Evolutionary conservation across 352 stramenopile species (phyloP).

Genomic region (Plasmopara halstedii): DNA sequence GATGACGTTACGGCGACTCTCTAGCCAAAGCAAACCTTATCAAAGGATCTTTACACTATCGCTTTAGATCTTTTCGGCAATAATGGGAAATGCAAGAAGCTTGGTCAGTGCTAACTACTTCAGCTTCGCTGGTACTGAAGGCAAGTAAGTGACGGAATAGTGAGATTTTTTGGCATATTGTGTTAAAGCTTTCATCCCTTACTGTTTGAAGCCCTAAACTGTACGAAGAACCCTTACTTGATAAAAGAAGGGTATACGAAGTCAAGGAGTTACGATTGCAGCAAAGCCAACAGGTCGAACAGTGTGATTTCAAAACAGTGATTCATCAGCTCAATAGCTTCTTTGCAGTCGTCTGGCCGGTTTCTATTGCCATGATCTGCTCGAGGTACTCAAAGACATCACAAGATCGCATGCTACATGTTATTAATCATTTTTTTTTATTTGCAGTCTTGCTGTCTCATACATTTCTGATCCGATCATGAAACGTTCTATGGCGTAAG

Average conservation of each 20-base stretch:
- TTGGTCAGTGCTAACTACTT: conserved; percentile 25
- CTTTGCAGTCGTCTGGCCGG: conserved; percentile 64
- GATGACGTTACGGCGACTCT: conserved; percentile 14
- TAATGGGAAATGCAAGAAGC: conserved; percentile 37
- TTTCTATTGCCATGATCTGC: conserved; percentile 63
- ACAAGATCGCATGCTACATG: not conserved
- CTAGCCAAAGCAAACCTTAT: not conserved
- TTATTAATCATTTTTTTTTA: not conserved
- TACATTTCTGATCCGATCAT: conserved; percentile 38
- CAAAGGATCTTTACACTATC: conserved; percentile 12
- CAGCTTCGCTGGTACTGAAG: conserved; percentile 17
- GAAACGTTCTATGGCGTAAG: conserved; percentile 50
- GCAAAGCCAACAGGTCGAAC: conserved; percentile 10
- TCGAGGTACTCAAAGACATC: conserved; percentile 28
- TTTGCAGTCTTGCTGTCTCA: conserved; percentile 39
- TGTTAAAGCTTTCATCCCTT: not conserved
- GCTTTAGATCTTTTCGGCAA: conserved; percentile 1
- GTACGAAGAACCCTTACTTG: conserved; percentile 54
- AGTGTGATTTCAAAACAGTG: conserved; percentile 22
- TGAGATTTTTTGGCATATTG: not conserved
- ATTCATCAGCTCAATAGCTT: conserved; percentile 72
- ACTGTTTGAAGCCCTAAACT: conserved; percentile 16
- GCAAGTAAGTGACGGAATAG: conserved; percentile 10
- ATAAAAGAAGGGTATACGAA: conserved; percentile 8
- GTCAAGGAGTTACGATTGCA: conserved; percentile 15